Percentiles rank a stretch among this genome's conserved stretches.
Conservation (phyloP, 495 filamentous ascomycete species). For the Podospora pseudocomata region DNA sequence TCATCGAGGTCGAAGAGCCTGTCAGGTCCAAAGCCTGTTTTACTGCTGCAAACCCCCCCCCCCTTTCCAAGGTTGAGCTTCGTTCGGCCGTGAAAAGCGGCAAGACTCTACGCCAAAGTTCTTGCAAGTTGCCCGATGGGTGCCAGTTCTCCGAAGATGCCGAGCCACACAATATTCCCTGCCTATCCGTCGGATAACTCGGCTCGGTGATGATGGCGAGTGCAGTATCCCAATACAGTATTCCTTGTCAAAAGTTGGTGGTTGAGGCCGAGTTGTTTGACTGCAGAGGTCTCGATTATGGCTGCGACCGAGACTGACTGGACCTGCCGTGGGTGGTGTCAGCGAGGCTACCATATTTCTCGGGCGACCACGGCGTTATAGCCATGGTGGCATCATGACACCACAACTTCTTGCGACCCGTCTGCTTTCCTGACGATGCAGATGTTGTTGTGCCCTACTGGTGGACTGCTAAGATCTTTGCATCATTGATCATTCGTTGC, state of each 20-base stretch:
- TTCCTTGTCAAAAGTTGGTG: neutral
- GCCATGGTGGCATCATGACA: neutral
- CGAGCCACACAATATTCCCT: neutral
- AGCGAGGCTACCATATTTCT: neutral
- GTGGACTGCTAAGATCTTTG: neutral
- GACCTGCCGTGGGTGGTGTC: neutral
- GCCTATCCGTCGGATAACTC: neutral
- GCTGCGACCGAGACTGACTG: neutral
- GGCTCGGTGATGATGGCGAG: neutral
- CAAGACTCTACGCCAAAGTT: neutral
- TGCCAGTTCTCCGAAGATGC: neutral
- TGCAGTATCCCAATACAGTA: neutral
- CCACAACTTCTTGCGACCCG: neutral
- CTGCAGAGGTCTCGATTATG: neutral
- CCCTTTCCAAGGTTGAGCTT: neutral
- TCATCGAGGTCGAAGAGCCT: conserved; percentile 2
- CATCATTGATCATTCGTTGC: neutral
- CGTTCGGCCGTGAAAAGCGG: neutral
- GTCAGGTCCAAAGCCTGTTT: conserved; percentile 8
- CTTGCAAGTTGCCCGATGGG: neutral
- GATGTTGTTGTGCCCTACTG: neutral
- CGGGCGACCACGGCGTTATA: neutral
- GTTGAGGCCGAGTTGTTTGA: neutral
- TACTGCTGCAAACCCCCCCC: neutral
- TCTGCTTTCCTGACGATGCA: neutral